Evolutionary conservation across 129 eudicot species (phyloP).

Genomic region (Artemisia tridentata): DNA sequence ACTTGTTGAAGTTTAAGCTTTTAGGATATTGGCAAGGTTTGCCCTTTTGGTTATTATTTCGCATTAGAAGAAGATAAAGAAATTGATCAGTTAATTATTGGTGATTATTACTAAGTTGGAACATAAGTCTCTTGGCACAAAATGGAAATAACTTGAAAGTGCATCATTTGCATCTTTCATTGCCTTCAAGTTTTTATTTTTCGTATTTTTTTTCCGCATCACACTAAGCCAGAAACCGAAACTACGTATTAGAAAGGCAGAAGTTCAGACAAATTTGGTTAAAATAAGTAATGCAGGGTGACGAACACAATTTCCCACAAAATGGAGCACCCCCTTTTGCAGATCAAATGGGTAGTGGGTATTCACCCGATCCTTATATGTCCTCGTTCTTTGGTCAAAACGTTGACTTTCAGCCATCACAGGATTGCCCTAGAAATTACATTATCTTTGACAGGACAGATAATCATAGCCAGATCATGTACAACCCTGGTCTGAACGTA

Average conservation of each 20-base stretch:
- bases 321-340: constrained; percentile 10
- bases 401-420: constrained; percentile 57
- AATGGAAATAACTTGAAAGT: constrained; percentile 42
- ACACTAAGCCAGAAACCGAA: constrained; percentile 18
- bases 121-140: constrained; percentile 24
- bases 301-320: constrained; percentile 29
- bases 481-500: constrained; percentile 48
- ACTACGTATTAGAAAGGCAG: constrained; percentile 22
- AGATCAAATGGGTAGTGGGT: constrained; percentile 45
- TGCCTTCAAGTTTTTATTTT: constrained; percentile 27
- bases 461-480: constrained; percentile 62
- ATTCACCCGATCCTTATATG: constrained; percentile 30
- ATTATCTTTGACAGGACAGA: constrained; percentile 68
- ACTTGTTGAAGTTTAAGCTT: constrained; percentile 30
- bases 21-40: constrained; percentile 30
- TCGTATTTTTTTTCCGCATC: background rate
- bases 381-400: constrained; percentile 49
- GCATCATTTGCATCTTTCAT: constrained; percentile 17
- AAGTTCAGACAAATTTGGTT: constrained; percentile 11
- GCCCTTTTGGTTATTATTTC: constrained; percentile 26
- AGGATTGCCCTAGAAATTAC: constrained; percentile 66
- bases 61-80: constrained; percentile 29
- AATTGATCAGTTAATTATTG: constrained; percentile 26
- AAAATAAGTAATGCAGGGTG: constrained; percentile 51
- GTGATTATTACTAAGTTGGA: constrained; percentile 29